These are phyloP conservation scores for Sequoiadendron giganteum DNA, from an alignment of 75 land plant species.

Conservation along the genomic window DNA sequence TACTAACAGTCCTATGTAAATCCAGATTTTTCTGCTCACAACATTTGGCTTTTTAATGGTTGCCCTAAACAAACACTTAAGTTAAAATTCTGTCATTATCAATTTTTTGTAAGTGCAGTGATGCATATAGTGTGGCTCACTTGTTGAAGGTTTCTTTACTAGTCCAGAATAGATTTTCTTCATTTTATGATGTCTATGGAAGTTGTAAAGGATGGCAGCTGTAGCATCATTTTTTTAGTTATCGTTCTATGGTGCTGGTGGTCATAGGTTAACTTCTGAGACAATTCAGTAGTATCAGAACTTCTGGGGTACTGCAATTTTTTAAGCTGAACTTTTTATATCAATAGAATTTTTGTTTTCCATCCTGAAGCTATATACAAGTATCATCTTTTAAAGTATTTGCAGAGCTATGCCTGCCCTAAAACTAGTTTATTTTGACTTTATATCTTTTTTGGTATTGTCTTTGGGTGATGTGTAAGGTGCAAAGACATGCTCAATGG, in stretches of 20 bases:
- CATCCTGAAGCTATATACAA: not conserved
- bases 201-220: not conserved
- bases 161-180: not conserved
- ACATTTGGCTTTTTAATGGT: not conserved
- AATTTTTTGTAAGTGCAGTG: not conserved
- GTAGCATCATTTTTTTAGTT: not conserved
- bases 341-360: not conserved
- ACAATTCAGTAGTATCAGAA: not conserved
- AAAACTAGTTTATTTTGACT: not conserved
- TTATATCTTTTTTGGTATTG: not conserved
- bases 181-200: not conserved
- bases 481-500: not conserved
- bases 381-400: not conserved
- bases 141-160: not conserved
- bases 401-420: not conserved
- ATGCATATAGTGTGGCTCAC: not conserved
- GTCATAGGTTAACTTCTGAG: not conserved
- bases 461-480: not conserved
- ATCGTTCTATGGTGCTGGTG: not conserved
- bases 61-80: not conserved
- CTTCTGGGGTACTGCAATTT: not conserved
- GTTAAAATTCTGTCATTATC: not conserved
- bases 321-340: not conserved
- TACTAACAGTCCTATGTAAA: not conserved
- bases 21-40: not conserved